phyloP scores from a whole-genome alignment of 805 yeast genomes.

The Saccharomycodes ludwigii region DNA sequence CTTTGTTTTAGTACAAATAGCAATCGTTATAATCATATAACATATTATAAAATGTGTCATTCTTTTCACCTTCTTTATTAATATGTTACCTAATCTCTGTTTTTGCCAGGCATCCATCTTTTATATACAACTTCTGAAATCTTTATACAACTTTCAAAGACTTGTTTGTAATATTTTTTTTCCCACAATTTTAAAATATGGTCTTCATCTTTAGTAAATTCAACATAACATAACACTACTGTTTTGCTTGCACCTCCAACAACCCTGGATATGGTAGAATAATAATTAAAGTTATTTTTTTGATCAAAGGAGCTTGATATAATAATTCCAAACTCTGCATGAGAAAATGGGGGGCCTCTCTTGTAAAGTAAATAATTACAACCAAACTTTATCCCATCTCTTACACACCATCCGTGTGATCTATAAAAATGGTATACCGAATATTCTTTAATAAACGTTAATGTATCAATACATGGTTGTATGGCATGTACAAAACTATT shows the following conservation, averaged over 20 bases:
- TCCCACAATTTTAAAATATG: constrained; percentile 16
- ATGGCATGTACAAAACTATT: constrained; percentile 11
- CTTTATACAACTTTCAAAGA: constrained; percentile 30
- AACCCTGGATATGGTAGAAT: constrained; percentile 63
- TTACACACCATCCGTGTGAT: constrained; percentile 87
- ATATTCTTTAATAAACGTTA: constrained; percentile 41
- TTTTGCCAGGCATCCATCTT: constrained; percentile 80
- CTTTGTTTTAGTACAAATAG: too few relatives aligned
- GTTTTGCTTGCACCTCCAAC: constrained; percentile 79
- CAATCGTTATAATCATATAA: too few relatives aligned
- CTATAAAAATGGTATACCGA: constrained; percentile 78
- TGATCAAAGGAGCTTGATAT: constrained; percentile 21
- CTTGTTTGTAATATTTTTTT: constrained; percentile 10
- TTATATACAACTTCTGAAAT: constrained; percentile 58
- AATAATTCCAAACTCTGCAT: constrained; percentile 73
- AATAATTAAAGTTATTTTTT: constrained; percentile 42
- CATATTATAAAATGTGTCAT: too few relatives aligned
- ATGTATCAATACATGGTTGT: constrained; percentile 14
- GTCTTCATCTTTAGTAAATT: constrained; percentile 31
- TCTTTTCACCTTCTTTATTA: too few relatives aligned
- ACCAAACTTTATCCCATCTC: constrained; percentile 87
- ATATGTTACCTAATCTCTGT: constrained; percentile 77
- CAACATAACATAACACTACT: constrained; percentile 57
- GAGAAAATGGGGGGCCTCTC: constrained; percentile 91
- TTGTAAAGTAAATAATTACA: constrained; percentile 73